Evolutionary conservation across 2,329 filamentous ascomycete species (phyloP).

Genomic region (Chrysosporium keratinophilum): DNA sequence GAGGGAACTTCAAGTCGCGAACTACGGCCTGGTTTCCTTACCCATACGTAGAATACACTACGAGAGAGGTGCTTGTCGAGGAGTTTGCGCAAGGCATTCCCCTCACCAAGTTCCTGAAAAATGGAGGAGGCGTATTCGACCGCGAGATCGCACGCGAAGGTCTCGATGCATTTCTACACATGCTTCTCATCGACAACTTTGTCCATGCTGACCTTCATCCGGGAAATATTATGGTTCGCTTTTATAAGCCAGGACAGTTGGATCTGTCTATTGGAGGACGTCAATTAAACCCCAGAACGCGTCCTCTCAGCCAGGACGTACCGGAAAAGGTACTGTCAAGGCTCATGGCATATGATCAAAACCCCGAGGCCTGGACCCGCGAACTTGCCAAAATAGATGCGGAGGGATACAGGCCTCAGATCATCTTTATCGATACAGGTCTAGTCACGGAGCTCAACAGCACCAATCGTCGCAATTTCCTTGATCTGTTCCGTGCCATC

Average conservation of each 20-base stretch:
- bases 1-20: slow-evolving; percentile 78
- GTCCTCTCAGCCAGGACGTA: slow-evolving; percentile 55
- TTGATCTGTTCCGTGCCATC: slow-evolving; percentile 89
- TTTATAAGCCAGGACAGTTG: slow-evolving; percentile 72
- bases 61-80: slow-evolving; percentile 82
- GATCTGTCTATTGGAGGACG: slow-evolving; percentile 48
- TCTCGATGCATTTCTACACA: slow-evolving; percentile 87
- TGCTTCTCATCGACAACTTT: slow-evolving; percentile 96
- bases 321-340: slow-evolving; percentile 78
- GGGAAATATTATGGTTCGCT: slow-evolving; percentile 98
- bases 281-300: slow-evolving; percentile 26
- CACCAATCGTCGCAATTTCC: slow-evolving; percentile 76
- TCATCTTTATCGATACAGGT: slow-evolving; percentile 96
- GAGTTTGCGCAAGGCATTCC: slow-evolving; percentile 95
- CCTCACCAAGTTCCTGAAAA: slow-evolving; percentile 77
- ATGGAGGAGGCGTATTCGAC: slow-evolving; percentile 85
- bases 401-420: slow-evolving; percentile 83
- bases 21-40: slow-evolving; percentile 96
- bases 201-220: slow-evolving; percentile 93
- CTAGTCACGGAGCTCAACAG: slow-evolving; percentile 88
- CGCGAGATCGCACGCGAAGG: slow-evolving; percentile 91
- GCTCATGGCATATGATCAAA: slow-evolving; percentile 60
- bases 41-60: slow-evolving; percentile 85
- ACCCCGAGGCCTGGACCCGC: slow-evolving; percentile 59
- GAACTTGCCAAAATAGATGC: slow-evolving; percentile 67